Evolutionary conservation across 805 yeast species (phyloP), one percentile per base, ranked within the genome.

Genomic region (Millerozyma acaciae): DNA sequence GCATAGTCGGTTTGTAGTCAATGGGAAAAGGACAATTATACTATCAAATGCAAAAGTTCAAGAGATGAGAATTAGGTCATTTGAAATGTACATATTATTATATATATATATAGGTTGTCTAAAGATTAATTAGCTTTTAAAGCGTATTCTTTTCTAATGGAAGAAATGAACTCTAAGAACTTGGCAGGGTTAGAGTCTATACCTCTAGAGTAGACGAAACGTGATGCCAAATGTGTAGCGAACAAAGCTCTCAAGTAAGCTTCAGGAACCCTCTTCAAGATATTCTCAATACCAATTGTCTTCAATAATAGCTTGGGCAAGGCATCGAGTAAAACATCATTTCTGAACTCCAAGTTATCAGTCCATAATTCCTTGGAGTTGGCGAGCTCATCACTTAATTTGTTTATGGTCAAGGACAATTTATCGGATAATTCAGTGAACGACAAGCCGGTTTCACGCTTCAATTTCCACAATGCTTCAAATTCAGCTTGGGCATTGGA

Each of bases 211-310:
- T 88, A 88, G 34, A 88, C 94, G 59, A 84, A 88, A 29, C 82
- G 72, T 29, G 95, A 83, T 8, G 95, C 88, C 48, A 88, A 69
- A 52, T 78, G 81, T 21, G 93, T 82, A 28, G 95, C 94, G 53
- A 90, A 84, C 47, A 90, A 76, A 3, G 96, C 95, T 53, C 78
- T 80, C 55, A 90, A 69, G 57, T 90, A 93, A 33, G 94, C 75
- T 37, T 74, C 84, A 13, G 98, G 98, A 23, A 90, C 93, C 50
- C 93, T 77, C 28, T 64, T 50, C 47, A 90, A 66, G 25, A 90
- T 78, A 36, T 65, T 62, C 7, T 79, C 82, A 36, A 86, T 74
- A 6, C 87, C 85, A 37, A 78, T 71, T 50, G 77, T 72, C 25
- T 74, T 58, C 33, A 83, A 68, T 46, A 90, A 75, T 44, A 83